A percentile compares a stretch with the other conserved stretches of the same genome.
These are phyloP conservation scores for Pichia sp. DNA, from an alignment of 1,139 yeast species.

Conservation along the genomic window DNA sequence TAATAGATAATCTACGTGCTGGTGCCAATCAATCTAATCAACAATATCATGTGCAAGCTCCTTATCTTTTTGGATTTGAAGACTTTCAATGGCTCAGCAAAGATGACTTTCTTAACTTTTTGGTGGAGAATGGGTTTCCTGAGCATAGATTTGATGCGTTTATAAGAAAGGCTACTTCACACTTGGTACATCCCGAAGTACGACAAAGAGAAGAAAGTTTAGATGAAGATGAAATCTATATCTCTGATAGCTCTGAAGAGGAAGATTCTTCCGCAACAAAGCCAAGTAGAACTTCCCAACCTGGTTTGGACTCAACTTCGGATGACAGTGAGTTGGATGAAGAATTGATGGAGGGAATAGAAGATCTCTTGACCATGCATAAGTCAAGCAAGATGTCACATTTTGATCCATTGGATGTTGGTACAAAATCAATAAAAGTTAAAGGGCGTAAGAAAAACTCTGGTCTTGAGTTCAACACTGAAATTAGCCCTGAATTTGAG, in stretches of 20 bases:
- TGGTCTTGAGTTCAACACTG: slow-evolving; percentile 30
- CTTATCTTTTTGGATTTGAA: slow-evolving; percentile 48
- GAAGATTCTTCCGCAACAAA: slow-evolving; percentile 31
- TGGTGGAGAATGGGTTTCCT: slow-evolving; percentile 51
- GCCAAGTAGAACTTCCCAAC: neutral
- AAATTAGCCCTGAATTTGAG: slow-evolving; percentile 32
- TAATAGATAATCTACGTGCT: slow-evolving; percentile 50
- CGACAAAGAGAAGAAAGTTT: slow-evolving; percentile 14
- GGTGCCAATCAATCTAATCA: slow-evolving; percentile 41
- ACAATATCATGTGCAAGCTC: slow-evolving; percentile 47
- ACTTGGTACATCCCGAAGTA: slow-evolving; percentile 24
- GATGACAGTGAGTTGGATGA: slow-evolving; percentile 34
- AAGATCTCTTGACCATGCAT: slow-evolving; percentile 47
- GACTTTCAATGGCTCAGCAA: slow-evolving; percentile 55
- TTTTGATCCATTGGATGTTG: slow-evolving; percentile 31
- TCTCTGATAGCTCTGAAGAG: slow-evolving; percentile 39
- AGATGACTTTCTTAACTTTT: slow-evolving; percentile 46
- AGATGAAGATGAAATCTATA: slow-evolving; percentile 14
- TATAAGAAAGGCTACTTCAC: slow-evolving; percentile 44
- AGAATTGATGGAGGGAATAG: slow-evolving; percentile 39
- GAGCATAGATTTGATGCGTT: slow-evolving; percentile 53
- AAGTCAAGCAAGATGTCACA: slow-evolving; percentile 28
- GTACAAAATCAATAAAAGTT: slow-evolving; percentile 40
- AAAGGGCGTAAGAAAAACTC: slow-evolving; percentile 56
- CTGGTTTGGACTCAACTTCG: slow-evolving; percentile 25